These are phyloP conservation scores for Emydomyces testavorans DNA, from an alignment of 2,329 filamentous ascomycete genomes.

Conservation along the genomic window DNA sequence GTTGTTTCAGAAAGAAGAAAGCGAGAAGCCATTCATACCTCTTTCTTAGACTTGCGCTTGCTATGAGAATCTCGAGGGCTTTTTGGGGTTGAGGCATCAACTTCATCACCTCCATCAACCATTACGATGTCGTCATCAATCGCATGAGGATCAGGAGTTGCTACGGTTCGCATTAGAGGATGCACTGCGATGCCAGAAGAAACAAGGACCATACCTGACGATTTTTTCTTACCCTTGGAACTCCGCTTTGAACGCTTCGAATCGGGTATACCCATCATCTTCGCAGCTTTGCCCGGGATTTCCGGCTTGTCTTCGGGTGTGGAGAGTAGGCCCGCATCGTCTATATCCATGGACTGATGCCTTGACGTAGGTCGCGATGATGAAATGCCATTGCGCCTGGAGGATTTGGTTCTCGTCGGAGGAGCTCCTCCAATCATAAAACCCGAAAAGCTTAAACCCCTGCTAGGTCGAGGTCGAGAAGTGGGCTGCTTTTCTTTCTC, in stretches of 20 bases:
- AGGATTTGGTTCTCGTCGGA: constrained; percentile 51
- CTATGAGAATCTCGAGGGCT: constrained; percentile 25
- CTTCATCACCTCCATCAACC: constrained; percentile 41
- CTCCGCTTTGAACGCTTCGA: constrained; percentile 39
- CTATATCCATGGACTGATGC: constrained; percentile 56
- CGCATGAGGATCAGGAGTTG: constrained; percentile 47
- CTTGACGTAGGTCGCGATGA: constrained; percentile 48
- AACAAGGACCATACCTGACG: constrained; percentile 5
- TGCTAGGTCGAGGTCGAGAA: constrained; percentile 44
- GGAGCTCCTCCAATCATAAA: constrained; percentile 57
- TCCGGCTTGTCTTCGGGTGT: constrained; percentile 57
- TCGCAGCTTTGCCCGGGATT: constrained; percentile 65
- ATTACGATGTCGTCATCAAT: constrained; percentile 53
- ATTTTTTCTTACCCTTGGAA: constrained; percentile 11
- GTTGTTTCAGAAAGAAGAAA: neutral
- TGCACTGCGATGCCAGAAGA: neutral
- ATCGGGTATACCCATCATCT: constrained; percentile 53
- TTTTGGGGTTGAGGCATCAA: constrained; percentile 24
- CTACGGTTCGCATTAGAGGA: constrained; percentile 16
- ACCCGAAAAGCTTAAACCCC: constrained; percentile 47
- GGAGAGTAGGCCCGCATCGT: constrained; percentile 50
- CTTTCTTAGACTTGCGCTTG: constrained; percentile 29
- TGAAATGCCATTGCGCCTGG: constrained; percentile 48
- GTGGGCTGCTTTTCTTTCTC: constrained; percentile 43
- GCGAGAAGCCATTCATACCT: constrained; percentile 27